Evolutionary conservation across 176 grass and related monocot genomes (phyloP).

Genomic region (Carex kokanica): DNA sequence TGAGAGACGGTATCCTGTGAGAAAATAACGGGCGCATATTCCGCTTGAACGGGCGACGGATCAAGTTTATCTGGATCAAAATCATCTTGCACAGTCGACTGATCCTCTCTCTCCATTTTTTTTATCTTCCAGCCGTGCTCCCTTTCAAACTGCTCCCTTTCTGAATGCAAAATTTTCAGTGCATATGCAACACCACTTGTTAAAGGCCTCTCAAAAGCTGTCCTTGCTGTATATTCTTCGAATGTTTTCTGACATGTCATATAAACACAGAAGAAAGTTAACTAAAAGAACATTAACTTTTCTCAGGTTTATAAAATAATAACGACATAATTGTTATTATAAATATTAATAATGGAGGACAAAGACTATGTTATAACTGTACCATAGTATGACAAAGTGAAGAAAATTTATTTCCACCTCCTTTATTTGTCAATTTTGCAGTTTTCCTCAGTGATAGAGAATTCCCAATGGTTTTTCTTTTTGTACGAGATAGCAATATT

Average conservation of each 20-base stretch:
- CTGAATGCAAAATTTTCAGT: slow-evolving; percentile 56
- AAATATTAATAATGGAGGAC: not conserved
- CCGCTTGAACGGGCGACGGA: slow-evolving; percentile 61
- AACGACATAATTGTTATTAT: not conserved
- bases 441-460: no score
- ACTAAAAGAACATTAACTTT: not conserved
- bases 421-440: not conserved
- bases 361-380: not conserved
- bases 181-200: slow-evolving; percentile 82
- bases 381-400: not conserved
- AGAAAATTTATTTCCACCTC: not conserved
- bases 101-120: slow-evolving; percentile 68
- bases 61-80: slow-evolving; percentile 63
- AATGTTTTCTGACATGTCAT: slow-evolving; percentile 55
- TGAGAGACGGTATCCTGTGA: slow-evolving; percentile 83
- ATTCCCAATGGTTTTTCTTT: not conserved
- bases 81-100: slow-evolving; percentile 56
- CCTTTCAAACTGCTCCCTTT: slow-evolving; percentile 60
- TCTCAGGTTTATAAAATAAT: not conserved
- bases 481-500: not conserved
- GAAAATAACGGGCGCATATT: slow-evolving; percentile 85
- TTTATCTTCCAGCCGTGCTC: slow-evolving; percentile 75
- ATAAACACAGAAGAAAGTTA: not conserved
- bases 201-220: slow-evolving; percentile 76
- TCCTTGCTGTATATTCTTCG: slow-evolving; percentile 69